Conservation (phyloP, 441 rosid species). For the Adansonia gregorii region DNA sequence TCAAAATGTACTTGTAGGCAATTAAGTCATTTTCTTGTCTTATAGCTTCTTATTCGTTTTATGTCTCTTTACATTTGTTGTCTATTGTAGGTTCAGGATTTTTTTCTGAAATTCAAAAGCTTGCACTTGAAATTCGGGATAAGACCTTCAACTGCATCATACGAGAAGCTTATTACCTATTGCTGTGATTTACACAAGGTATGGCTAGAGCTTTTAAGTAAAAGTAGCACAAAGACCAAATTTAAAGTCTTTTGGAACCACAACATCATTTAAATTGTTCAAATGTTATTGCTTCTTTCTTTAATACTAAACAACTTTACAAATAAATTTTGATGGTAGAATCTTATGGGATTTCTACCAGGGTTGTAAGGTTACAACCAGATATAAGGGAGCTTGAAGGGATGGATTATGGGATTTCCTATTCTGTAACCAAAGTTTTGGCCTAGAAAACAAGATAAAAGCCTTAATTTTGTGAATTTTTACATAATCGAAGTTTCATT, state of each 20-base stretch:
- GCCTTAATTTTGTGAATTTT: not conserved
- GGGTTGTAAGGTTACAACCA: not conserved
- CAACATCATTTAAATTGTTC: conserved; percentile 1
- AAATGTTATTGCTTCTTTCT: not conserved
- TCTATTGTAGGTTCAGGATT: conserved; percentile 61
- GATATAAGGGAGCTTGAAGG: conserved; percentile 13
- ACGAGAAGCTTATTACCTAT: conserved; percentile 58
- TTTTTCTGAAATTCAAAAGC: conserved; percentile 55
- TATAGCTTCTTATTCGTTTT: not conserved
- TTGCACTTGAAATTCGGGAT: conserved; percentile 58
- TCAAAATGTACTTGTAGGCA: not conserved
- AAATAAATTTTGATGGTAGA: conserved; percentile 16
- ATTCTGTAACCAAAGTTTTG: conserved; percentile 6
- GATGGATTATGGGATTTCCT: not conserved
- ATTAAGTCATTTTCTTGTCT: conserved; percentile 2
- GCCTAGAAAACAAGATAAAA: not conserved
- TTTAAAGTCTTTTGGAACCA: not conserved
- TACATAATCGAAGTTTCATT: conserved; percentile 27
- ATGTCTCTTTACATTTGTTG: conserved; percentile 27
- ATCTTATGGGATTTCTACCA: conserved; percentile 10
- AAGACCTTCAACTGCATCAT: conserved; percentile 55
- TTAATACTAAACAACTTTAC: not conserved
- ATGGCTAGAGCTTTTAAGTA: conserved; percentile 28
- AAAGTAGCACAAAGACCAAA: conserved; percentile 17
- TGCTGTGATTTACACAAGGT: conserved; percentile 64